Percentiles rank a stretch among this genome's conserved stretches.
Conservation (phyloP, 129 eudicot genomes). For the Rutidosis leptorrhynchoides region DNA sequence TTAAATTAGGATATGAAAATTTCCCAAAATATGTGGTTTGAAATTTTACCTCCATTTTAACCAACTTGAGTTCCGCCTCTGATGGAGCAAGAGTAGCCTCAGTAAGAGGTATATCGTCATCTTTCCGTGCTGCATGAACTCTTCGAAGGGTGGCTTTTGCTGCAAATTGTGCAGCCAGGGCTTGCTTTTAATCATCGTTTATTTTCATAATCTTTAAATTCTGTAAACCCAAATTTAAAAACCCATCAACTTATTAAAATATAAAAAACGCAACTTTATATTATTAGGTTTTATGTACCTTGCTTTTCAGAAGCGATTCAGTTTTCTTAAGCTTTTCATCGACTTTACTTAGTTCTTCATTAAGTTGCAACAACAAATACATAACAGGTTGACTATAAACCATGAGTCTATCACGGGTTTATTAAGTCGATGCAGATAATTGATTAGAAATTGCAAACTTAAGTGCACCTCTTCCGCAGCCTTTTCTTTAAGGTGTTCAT, state of each 20-base stretch:
- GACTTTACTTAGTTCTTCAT: slow-evolving; percentile 58
- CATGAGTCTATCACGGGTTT: background rate
- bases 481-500: slow-evolving; percentile 68
- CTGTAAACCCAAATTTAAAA: slow-evolving; percentile 37
- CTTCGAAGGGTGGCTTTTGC: slow-evolving; percentile 97
- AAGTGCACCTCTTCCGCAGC: slow-evolving; percentile 73
- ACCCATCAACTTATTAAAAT: background rate
- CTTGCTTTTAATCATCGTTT: slow-evolving; percentile 80
- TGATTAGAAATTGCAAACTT: background rate
- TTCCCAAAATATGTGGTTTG: too few species aligned
- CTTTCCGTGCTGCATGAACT: slow-evolving; percentile 94
- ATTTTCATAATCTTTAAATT: slow-evolving; percentile 70
- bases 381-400: background rate
- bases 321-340: slow-evolving; percentile 76
- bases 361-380: slow-evolving; percentile 44
- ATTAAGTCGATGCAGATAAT: background rate
- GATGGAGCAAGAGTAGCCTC: slow-evolving; percentile 89
- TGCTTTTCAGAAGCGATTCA: slow-evolving; percentile 75
- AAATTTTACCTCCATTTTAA: slow-evolving; percentile 76
- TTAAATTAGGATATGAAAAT: too few species aligned
- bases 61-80: slow-evolving; percentile 88
- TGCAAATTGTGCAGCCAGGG: slow-evolving; percentile 89
- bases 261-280: slow-evolving; percentile 1
- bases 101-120: slow-evolving; percentile 88
- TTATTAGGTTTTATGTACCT: slow-evolving; percentile 43